Evolutionary conservation across 164 flowering plant genomes (phyloP).

Genomic region (Taxillus chinensis): DNA sequence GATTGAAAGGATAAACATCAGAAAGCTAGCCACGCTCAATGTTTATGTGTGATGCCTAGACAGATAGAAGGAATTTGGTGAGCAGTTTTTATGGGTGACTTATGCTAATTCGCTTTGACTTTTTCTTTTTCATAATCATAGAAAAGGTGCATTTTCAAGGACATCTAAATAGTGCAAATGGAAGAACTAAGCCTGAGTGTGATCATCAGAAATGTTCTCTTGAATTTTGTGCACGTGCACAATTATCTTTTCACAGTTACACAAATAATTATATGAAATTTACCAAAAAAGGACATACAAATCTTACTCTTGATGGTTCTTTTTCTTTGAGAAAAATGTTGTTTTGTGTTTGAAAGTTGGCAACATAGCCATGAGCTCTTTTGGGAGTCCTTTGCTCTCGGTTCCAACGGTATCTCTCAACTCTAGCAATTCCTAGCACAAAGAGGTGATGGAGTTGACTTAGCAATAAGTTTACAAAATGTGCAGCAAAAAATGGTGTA

Average conservation of each 20-base stretch:
- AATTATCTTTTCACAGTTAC: not conserved
- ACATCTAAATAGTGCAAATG: too few species aligned
- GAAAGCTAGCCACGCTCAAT: too few species aligned
- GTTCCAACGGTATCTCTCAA: not conserved
- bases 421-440: not conserved
- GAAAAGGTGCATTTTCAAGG: too few species aligned
- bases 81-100: too few species aligned
- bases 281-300: not conserved
- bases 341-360: constrained; percentile 1
- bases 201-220: not conserved
- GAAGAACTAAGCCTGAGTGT: not conserved
- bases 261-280: too few species aligned
- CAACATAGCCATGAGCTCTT: not conserved
- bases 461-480: not conserved
- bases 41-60: too few species aligned
- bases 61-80: too few species aligned
- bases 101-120: too few species aligned
- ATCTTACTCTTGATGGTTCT: not conserved
- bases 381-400: not conserved
- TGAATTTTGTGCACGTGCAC: not conserved
- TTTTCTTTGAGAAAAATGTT: constrained; percentile 1
- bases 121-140: too few species aligned
- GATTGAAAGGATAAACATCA: too few species aligned
- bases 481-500: not conserved
- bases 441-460: not conserved